These are phyloP conservation scores for Porcisia deanei DNA, from an alignment of 208 protist genomes.

Conservation along the genomic window DNA sequence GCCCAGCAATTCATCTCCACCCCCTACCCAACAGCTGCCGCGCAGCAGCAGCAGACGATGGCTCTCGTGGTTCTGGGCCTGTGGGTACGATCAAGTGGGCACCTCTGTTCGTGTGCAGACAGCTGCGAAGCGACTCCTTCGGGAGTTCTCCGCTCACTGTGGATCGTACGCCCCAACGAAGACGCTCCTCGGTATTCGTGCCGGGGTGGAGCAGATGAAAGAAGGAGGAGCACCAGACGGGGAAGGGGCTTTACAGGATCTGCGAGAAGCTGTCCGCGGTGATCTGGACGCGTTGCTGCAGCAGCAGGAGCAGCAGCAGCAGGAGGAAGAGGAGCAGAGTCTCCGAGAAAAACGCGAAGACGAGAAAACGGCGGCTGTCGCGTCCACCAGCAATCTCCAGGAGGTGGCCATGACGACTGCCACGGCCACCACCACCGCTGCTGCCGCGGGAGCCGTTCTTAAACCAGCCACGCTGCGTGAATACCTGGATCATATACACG, in stretches of 20 bases:
- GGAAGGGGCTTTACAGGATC: not conserved
- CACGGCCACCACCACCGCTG: not conserved
- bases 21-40: not conserved
- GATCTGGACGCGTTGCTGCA: constrained; percentile 14
- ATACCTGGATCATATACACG: constrained; percentile 50
- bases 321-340: constrained; percentile 9
- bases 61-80: constrained; percentile 90
- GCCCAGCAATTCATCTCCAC: not conserved
- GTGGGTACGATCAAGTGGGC: constrained; percentile 92
- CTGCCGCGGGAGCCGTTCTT: constrained; percentile 1
- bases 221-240: not conserved
- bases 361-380: not conserved
- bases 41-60: constrained; percentile 7
- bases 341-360: not conserved
- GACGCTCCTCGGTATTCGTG: constrained; percentile 96
- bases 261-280: not conserved
- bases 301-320: constrained; percentile 11
- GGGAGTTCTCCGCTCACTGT: constrained; percentile 82
- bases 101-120: constrained; percentile 97
- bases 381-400: constrained; percentile 9
- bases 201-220: constrained; percentile 94
- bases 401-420: constrained; percentile 3
- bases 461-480: constrained; percentile 22
- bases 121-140: constrained; percentile 96
- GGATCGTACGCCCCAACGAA: constrained; percentile 93